Conservation (phyloP, 2,329 filamentous ascomycete species). For the Calonectria hawksworthii region DNA sequence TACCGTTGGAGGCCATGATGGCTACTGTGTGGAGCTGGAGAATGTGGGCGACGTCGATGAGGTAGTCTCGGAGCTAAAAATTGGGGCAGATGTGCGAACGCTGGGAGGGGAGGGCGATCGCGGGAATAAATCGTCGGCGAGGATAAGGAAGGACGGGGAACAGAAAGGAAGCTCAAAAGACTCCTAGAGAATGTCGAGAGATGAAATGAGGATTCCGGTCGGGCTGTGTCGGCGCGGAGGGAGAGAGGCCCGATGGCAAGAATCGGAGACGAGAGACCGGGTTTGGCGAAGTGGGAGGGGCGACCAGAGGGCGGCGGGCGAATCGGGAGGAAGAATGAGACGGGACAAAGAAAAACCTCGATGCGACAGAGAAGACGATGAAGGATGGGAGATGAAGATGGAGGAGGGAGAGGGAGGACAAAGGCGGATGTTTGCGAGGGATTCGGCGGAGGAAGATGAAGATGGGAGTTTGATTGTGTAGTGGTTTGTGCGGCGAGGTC, state of each 20-base stretch:
- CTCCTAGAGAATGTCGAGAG: constrained; percentile 23
- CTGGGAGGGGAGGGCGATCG: constrained; percentile 37
- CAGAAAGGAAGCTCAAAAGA: constrained; percentile 26
- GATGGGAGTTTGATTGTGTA: constrained; percentile 33
- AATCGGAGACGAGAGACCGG: constrained; percentile 34
- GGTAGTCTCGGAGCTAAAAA: constrained; percentile 35
- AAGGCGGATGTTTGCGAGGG: constrained; percentile 18
- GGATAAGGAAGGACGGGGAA: constrained; percentile 15
- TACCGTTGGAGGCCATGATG: constrained; percentile 72
- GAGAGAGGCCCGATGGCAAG: constrained; percentile 34
- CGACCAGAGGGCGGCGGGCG: constrained; percentile 38
- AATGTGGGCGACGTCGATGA: constrained; percentile 23
- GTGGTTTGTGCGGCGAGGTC: constrained; percentile 29
- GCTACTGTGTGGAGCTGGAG: constrained; percentile 35
- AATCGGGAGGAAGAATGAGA: constrained; percentile 23
- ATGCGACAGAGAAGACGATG: constrained; percentile 26
- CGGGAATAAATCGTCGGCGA: constrained; percentile 22
- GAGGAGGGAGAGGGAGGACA: constrained; percentile 22
- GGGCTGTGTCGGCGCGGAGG: constrained; percentile 21
- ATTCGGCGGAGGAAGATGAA: constrained; percentile 15
- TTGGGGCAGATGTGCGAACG: constrained; percentile 34
- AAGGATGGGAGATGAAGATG: constrained; percentile 22
- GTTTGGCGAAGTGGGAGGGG: constrained; percentile 39
- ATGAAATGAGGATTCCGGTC: constrained; percentile 35
- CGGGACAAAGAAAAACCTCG: constrained; percentile 31